These are phyloP conservation scores for Elsinoe necatrix DNA, from an alignment of 2,329 filamentous ascomycete species.

Conservation along the genomic window DNA sequence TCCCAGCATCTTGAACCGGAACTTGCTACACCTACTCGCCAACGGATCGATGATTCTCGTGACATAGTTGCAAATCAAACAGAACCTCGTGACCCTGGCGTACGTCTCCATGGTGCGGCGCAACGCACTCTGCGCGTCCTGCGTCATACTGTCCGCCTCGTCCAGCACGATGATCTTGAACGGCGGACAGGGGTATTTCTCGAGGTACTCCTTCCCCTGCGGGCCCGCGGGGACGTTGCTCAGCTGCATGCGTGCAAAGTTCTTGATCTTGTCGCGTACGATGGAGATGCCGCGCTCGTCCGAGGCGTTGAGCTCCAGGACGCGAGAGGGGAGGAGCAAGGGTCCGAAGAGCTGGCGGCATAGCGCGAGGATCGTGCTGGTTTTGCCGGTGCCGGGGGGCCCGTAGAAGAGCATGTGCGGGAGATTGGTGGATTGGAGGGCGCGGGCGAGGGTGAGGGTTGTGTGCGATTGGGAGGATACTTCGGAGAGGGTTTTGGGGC, in stretches of 20 bases:
- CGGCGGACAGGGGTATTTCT: slow-evolving; percentile 81
- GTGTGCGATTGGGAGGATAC: slow-evolving; percentile 97
- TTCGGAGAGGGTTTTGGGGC: slow-evolving; percentile 87
- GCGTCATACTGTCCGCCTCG: slow-evolving; percentile 97
- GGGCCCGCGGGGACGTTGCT: slow-evolving; percentile 63
- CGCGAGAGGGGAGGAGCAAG: slow-evolving; percentile 81
- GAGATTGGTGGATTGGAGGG: slow-evolving; percentile 91
- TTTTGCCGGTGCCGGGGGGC: slow-evolving; percentile 95
- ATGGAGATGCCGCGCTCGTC: slow-evolving; percentile 97
- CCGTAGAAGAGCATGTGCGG: slow-evolving; percentile 99
- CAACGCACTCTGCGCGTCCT: slow-evolving; percentile 89
- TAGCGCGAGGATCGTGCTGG: slow-evolving; percentile 90
- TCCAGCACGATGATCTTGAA: slow-evolving; percentile 99
- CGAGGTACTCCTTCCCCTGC: slow-evolving; percentile 50
- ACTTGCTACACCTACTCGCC: slow-evolving; percentile 89
- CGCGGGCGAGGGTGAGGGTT: slow-evolving; percentile 82
- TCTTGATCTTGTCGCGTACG: slow-evolving; percentile 94
- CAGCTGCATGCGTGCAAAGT: slow-evolving; percentile 92
- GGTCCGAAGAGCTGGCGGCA: slow-evolving; percentile 97
- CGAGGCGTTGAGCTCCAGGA: slow-evolving; percentile 98
- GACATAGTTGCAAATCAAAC: slow-evolving; percentile 97
- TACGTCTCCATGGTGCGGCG: slow-evolving; percentile 98
- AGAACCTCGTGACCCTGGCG: slow-evolving; percentile 91
- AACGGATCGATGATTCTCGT: slow-evolving; percentile 96
- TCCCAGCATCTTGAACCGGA: slow-evolving; percentile 93